Evolutionary conservation across 2,329 filamentous ascomycete genomes (phyloP).

Genomic region (Boeremia lycopersici): DNA sequence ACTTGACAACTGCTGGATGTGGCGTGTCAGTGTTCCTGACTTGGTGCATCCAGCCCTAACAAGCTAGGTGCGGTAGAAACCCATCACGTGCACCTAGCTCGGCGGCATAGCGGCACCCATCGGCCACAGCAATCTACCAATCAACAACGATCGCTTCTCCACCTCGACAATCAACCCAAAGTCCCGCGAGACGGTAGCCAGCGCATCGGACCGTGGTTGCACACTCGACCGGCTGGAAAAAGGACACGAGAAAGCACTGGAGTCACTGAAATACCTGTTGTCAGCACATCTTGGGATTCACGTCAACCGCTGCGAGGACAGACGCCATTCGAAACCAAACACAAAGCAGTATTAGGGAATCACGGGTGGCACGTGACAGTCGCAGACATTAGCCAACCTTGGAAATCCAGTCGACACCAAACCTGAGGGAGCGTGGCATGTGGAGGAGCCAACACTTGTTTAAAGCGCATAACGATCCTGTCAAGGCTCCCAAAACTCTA

Average conservation of each 20-base stretch:
- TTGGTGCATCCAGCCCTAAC: slow-evolving; percentile 7
- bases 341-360: not conserved
- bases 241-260: not conserved
- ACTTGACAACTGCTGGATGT: not conserved
- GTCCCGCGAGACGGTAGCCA: not conserved
- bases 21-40: slow-evolving; percentile 7
- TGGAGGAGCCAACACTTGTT: slow-evolving; percentile 1
- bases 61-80: slow-evolving; percentile 4
- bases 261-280: too few species aligned
- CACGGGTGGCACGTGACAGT: too few species aligned
- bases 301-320: too few species aligned
- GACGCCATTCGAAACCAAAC: too few species aligned
- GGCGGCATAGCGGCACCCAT: slow-evolving; percentile 7
- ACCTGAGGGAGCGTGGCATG: slow-evolving; percentile 8
- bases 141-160: slow-evolving; percentile 20
- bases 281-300: too few species aligned
- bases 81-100: slow-evolving; percentile 33
- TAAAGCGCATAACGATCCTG: not conserved
- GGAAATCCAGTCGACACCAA: not conserved
- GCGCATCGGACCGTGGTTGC: not conserved
- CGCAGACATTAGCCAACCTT: too few species aligned
- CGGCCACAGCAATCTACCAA: slow-evolving; percentile 29
- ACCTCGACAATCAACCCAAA: slow-evolving; percentile 3
- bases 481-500: not conserved
- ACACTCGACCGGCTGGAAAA: too few species aligned